A percentile compares a stretch with the other conserved stretches of the same genome.
phyloP scores from a whole-genome alignment of 1,139 yeast species.

The Eremothecium gossypii region DNA sequence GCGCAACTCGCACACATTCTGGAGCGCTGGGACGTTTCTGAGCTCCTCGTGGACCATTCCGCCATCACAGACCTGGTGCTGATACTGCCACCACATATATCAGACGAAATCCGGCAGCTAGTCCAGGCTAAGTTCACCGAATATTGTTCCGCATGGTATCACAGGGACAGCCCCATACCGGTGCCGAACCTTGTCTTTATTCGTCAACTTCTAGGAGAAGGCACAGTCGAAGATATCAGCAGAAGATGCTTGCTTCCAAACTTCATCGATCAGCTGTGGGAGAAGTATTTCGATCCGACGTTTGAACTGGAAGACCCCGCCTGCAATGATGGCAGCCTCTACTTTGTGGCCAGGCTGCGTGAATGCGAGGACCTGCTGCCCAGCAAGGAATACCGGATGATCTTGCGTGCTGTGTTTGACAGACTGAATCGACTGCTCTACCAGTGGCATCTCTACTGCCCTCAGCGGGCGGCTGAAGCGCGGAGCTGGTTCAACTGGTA shows the following conservation, averaged over 20 bases:
- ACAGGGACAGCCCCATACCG: slow-evolving; percentile 19
- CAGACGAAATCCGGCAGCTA: not conserved
- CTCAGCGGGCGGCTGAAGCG: slow-evolving; percentile 12
- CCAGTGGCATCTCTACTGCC: slow-evolving; percentile 22
- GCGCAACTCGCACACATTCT: not conserved
- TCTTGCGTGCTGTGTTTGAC: slow-evolving; percentile 14
- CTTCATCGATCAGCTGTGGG: slow-evolving; percentile 26
- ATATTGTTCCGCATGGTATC: slow-evolving; percentile 32
- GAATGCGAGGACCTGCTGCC: slow-evolving; percentile 11
- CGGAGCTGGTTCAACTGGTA: slow-evolving; percentile 19
- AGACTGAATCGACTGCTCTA: slow-evolving; percentile 15
- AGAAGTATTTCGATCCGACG: slow-evolving; percentile 20
- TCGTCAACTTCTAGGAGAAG: slow-evolving; percentile 33
- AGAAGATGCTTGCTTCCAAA: slow-evolving; percentile 29
- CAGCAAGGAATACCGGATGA: slow-evolving; percentile 7
- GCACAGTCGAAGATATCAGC: slow-evolving; percentile 22
- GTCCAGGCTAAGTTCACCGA: slow-evolving; percentile 25
- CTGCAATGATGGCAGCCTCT: slow-evolving; percentile 10
- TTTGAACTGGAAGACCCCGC: slow-evolving; percentile 17
- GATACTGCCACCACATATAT: not conserved
- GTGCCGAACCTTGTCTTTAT: slow-evolving; percentile 31
- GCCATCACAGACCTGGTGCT: not conserved
- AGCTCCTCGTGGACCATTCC: not conserved
- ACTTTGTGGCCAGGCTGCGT: slow-evolving; percentile 12
- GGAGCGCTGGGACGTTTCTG: slow-evolving; percentile 1